Evolutionary conservation across 108 stramenopile genomes (phyloP), one percentile per base, ranked within the genome.

Genomic region (Stephanodiscus minutulus): DNA sequence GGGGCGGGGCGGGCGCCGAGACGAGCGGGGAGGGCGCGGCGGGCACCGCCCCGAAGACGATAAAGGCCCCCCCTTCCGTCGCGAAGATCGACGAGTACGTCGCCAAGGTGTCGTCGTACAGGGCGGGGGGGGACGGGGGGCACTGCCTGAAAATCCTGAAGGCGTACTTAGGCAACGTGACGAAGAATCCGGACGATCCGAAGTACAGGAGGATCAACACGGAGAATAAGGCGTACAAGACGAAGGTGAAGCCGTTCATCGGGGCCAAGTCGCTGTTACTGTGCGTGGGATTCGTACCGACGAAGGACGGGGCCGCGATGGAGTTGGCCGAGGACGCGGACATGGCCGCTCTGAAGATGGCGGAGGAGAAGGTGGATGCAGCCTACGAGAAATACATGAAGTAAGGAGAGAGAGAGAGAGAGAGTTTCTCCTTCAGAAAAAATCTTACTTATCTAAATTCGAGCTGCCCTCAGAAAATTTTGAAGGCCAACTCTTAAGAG

Each of bases 41-140:
- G 54, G n/a, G n/a, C n/a, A n/a, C n/a, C n/a, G n/a, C n/a, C n/a
- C n/a, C n/a, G n/a, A 81, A 82, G 56, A 55, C 73, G 15, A 88
- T 86, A 62, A 88, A 86, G 31, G 43, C 74, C 43, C 72, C 77
- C 10, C 74, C 89, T 13, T 72, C 68, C 52, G 78, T 76, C 10
- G 76, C 86, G 73, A 92, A 88, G 63, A 91, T 95, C 66, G 91
- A 91, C 74, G 94, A 95, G 35, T 91, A 88, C 72, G 91, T 92
- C 49, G 47, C 60, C 31, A 92, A 91, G 72, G 87, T 95, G 10
- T 79, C 88, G n/a, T 82, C 82, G 17, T 92, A 95, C 65, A 82
- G 90, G 47, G 94, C 94, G 29, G 97, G 93, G 24, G 97, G 96
- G 6, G 96, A 96, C 70, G 97, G 97, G n/a, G 92, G 87, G 2